Base-by-base conservation (phyloP, 2,329 filamentous ascomycete species). In the Aureobasidium subglaciale region DNA sequence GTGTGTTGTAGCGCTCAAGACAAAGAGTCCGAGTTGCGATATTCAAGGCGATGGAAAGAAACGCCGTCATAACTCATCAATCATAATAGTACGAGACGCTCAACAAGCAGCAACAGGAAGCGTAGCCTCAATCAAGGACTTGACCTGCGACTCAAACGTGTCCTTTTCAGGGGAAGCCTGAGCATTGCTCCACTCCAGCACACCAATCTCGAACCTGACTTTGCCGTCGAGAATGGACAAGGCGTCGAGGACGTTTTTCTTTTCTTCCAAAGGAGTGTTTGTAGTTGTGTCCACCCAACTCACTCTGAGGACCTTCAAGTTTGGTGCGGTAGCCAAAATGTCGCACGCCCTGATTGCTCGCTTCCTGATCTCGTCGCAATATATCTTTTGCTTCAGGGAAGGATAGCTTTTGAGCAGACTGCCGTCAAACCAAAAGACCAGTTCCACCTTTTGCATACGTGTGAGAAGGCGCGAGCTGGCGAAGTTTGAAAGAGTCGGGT, bases 381-480 rank as follows among this genome's bases (percentile, higher is more conserved):
- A 67, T 10, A 46, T 55, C 4, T 63, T 59, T 10, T 67, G 41
- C 3, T 65, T 64, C 30, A 69, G 65, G 13, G 58, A 60, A 1
- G 68, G 68, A 55, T 68, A 69, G 35, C 60, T 61, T 27, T 63
- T 62, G 16, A 70, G 37, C 8, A 69, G 59, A 25, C 64, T 45
- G 22, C 64, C 60, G 50, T 68, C 66, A 42, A 63, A 65, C 55
- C 67, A 68, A 60, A 69, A 66, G 16, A 68, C 63, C 16, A 70
- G 45, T 46, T 70, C 66, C 7, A 69, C 60, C 13, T 63, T 66
- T 25, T 62, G 56, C 2, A 70, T 61, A n/a, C 56, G 50, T 11
- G 38, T 18, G 5, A 69, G 60, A 3, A 53, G 53, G 10, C 59
- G 52, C 16, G 57, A 61, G 4, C 54, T 50, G 16, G 64, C 64